Percentiles rank a stretch among this genome's conserved stretches.
Evolutionary conservation across 805 yeast genomes (phyloP).

Genomic region (Candida manassasensis): DNA sequence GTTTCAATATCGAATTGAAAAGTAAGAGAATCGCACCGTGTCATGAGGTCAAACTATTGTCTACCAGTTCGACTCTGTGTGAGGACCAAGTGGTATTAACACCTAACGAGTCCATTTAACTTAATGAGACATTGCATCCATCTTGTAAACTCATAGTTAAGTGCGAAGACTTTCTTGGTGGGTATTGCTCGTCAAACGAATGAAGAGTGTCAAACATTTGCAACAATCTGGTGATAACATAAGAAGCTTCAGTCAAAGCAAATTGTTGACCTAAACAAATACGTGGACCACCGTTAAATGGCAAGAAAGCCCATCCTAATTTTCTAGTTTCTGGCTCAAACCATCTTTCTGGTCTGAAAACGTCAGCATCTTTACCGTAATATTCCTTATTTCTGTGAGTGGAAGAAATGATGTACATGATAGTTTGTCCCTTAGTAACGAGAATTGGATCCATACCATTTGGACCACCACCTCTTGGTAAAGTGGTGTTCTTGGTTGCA

Average conservation of each 20-base stretch:
- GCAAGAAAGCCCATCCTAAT: slow-evolving; percentile 33
- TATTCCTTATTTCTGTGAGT: slow-evolving; percentile 38
- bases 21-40: too few relatives aligned
- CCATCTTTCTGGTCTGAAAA: slow-evolving; percentile 34
- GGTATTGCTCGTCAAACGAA: slow-evolving; percentile 10
- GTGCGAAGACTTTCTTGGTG: slow-evolving; percentile 15
- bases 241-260: slow-evolving; percentile 35
- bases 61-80: too few relatives aligned
- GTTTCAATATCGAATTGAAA: too few relatives aligned
- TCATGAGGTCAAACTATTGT: too few relatives aligned
- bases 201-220: slow-evolving; percentile 26
- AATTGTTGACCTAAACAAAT: slow-evolving; percentile 38
- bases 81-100: too few relatives aligned
- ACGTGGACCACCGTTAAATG: slow-evolving; percentile 37
- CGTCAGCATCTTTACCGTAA: slow-evolving; percentile 37
- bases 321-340: slow-evolving; percentile 17
- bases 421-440: slow-evolving; percentile 39
- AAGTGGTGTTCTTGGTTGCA: slow-evolving; percentile 41
- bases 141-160: slow-evolving; percentile 18
- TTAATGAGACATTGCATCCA: slow-evolving; percentile 10
- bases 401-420: slow-evolving; percentile 34
- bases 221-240: slow-evolving; percentile 23
- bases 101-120: too few relatives aligned
- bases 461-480: slow-evolving; percentile 42
- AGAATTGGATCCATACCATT: slow-evolving; percentile 35